Percentiles rank a stretch among this genome's conserved stretches.
Evolutionary conservation across 2,329 filamentous ascomycete genomes (phyloP).

Genomic region (Botrytis deweyae): DNA sequence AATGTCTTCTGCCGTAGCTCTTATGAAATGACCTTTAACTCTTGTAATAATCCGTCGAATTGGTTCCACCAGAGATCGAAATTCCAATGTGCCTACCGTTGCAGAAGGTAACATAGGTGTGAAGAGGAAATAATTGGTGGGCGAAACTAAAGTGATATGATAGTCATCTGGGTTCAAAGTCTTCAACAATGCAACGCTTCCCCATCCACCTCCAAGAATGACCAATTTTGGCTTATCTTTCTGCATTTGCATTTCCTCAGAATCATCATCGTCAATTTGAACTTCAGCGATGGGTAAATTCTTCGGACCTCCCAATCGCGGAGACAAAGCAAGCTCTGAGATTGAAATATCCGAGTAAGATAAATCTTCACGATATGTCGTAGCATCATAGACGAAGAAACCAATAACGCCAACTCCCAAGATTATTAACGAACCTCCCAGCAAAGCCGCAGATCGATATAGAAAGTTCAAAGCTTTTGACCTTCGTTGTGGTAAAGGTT

Average conservation of each 20-base stretch:
- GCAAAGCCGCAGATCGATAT: slow-evolving; percentile 67
- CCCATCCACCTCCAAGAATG: slow-evolving; percentile 92
- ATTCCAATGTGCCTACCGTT: slow-evolving; percentile 90
- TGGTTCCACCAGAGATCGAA: slow-evolving; percentile 89
- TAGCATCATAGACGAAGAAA: slow-evolving; percentile 93
- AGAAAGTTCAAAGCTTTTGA: slow-evolving; percentile 56
- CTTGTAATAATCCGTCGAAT: slow-evolving; percentile 78
- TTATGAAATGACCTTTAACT: slow-evolving; percentile 84
- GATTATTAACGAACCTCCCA: slow-evolving; percentile 74
- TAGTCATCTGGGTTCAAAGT: slow-evolving; percentile 87
- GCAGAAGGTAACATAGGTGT: slow-evolving; percentile 97
- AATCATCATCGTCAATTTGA: slow-evolving; percentile 86
- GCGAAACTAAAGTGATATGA: slow-evolving; percentile 92
- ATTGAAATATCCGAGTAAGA: slow-evolving; percentile 73
- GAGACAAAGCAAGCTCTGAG: slow-evolving; percentile 79
- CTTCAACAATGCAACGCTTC: slow-evolving; percentile 87
- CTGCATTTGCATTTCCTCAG: slow-evolving; percentile 62
- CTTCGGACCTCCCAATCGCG: slow-evolving; percentile 83
- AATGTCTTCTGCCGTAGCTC: slow-evolving; percentile 81
- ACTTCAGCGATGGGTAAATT: slow-evolving; percentile 89
- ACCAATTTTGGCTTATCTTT: slow-evolving; percentile 92
- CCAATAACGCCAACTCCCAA: slow-evolving; percentile 67
- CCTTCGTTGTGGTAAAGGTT: slow-evolving; percentile 50
- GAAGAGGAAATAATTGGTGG: slow-evolving; percentile 95
- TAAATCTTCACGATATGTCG: slow-evolving; percentile 76